Evolutionary conservation across 805 yeast species (phyloP), one percentile per base, ranked within the genome.

Genomic region (Kuraishia capsulata): DNA sequence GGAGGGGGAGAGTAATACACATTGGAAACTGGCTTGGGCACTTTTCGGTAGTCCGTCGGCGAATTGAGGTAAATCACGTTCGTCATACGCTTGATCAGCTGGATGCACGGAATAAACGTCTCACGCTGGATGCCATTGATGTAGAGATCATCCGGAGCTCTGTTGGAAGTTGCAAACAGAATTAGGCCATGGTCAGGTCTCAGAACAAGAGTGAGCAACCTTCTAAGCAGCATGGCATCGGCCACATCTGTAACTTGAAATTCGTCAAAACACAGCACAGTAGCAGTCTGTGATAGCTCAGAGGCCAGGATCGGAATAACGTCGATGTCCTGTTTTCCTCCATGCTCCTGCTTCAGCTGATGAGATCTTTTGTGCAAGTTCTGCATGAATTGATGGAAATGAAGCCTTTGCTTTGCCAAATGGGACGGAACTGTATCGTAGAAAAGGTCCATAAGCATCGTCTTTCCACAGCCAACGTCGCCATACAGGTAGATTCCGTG

Each of bases 191-290:
- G 81, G 38, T 80, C 74, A 1, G 79, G 75, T 34, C 81, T 73
- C 40, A 89, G 61, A n/a, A 85, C 67, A 29, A 76, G 59, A 50
- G 76, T 73, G 30, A 86, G 53, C 30, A 89, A 63, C 37, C 96
- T 68, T 45, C 98, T 74, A 32, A 92, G 67, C 25, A 92, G 68
- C 97, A 92, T 92, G 2, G 98, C 98, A 59, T 92, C 98, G 0
- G 97, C 98, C 23, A 92, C 97, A 57, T 92, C 98, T 1, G 96
- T 87, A 32, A 92, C 98, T 61, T 92, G 97, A 54, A 92, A 90
- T 62, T 92, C 98, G 61, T 92, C 98, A 56, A 92, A 86, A 58
- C 98, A 92, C 42, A 92, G 59, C 1, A 92, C 77, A 1, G 90
- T 81, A 3, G 92, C 71, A 36, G 71, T 66, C 44, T 72, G 71